Evolutionary conservation across 2,329 filamentous ascomycete species (phyloP), one percentile per base, ranked within the genome.

Genomic region (Calonectria naviculata): DNA sequence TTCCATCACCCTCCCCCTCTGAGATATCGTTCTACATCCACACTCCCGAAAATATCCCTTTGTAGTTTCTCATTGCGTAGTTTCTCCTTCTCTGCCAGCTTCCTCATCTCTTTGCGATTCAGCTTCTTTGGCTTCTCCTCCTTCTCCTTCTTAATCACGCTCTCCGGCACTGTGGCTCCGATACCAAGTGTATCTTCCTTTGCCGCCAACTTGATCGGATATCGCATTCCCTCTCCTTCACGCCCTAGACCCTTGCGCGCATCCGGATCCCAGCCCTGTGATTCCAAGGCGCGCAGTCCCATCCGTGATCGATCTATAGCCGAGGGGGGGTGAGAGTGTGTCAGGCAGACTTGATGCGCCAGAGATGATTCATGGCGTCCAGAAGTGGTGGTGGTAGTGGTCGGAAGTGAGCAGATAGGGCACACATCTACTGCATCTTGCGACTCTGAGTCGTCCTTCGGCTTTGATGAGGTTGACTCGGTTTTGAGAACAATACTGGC

Each of bases 151-250:
- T 82, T 82, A 78, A 52, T 83, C 5, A 72, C 71, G 26, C 84
- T 79, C 71, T 85, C 85, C 12, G 86, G 83, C 10, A 86, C 77
- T 31, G 80, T 74, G 5, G 88, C 86, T 0, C 95, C 95, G 29
- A 98, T 82, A 0, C 95, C 96, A 9, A 93, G 84, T 4, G 89
- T 95, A 79, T 96, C 91, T 49, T 92, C 89, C 83, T 98, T 98
- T 66, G 89, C 85, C 70, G 87, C 89, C 1, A 90, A 85, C 80
- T 95, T 95, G 73, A 98, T 87, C 1, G 95, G 95, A 74, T 91
- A 92, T 46, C 92, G 87, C 71, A 94, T 92, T 4, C 95, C 95
- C 74, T 93, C 90, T 1, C 93, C 92, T 2, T 85, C 83, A 12
- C 89, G 89, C 0, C 95, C 95, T 0, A 98, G 86, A 0, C 95